Evolutionary conservation across 352 stramenopile genomes (phyloP).

Genomic region (Phytopythium litorale): DNA sequence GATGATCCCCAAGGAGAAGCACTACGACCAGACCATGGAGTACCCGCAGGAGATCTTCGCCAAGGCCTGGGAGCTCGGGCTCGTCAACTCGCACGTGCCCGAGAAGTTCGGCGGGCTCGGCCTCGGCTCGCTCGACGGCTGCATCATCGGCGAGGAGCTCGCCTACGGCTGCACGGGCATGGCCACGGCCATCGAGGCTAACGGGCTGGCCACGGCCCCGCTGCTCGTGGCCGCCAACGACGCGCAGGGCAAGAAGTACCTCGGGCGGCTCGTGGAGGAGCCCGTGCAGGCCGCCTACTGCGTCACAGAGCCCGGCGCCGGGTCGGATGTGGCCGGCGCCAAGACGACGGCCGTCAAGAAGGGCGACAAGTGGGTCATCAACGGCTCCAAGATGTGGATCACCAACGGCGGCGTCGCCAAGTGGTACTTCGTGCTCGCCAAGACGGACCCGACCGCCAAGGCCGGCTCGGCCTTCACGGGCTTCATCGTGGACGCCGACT

Average conservation of each 20-base stretch:
- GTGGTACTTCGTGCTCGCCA: constrained; percentile 90
- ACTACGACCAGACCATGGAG: constrained; percentile 83
- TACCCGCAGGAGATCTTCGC: constrained; percentile 87
- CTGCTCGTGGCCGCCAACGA: constrained; percentile 82
- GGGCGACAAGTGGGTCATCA: constrained; percentile 92
- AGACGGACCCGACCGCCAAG: constrained; percentile 75
- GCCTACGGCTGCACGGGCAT: constrained; percentile 90
- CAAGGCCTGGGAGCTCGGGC: constrained; percentile 87
- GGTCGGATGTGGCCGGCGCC: constrained; percentile 85
- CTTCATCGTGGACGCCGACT: constrained; percentile 88
- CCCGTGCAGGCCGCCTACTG: constrained; percentile 86
- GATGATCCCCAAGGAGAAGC: constrained; percentile 85
- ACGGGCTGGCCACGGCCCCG: constrained; percentile 76
- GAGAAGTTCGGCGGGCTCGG: constrained; percentile 83
- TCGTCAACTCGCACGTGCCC: constrained; percentile 86
- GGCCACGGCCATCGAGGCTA: constrained; percentile 90
- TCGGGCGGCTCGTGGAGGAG: constrained; percentile 78
- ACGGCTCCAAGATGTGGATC: constrained; percentile 94
- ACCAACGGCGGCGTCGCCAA: constrained; percentile 91
- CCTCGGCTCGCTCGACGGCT: constrained; percentile 75
- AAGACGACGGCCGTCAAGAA: constrained; percentile 92
- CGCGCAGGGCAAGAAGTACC: constrained; percentile 84
- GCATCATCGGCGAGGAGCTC: constrained; percentile 88
- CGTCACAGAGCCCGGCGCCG: constrained; percentile 88
- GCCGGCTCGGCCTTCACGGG: constrained; percentile 85